Evolutionary conservation across 768 basidiomycete species (phyloP), one percentile per base, ranked within the genome.

Genomic region (Antrodiella citrinella): DNA sequence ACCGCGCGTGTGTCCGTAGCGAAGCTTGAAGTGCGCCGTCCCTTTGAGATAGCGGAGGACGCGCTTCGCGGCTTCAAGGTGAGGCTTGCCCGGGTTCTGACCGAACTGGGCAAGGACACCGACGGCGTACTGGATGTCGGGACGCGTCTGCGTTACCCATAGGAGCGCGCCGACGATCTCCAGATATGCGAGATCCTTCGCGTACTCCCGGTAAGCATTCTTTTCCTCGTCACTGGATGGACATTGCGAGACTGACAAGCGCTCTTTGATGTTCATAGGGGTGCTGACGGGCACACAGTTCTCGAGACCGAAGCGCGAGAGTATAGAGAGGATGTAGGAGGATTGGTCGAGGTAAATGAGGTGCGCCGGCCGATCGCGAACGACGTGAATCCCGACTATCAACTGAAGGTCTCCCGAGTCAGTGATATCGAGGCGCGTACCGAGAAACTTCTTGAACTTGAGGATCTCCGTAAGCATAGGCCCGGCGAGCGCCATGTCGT

Each of bases 361-460:
- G 15, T 53, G 47, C 4, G 43, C 38, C 1, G 43, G 10, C 4
- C 54, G 54, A 21, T 72, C 62, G 0, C 64, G 59, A 15, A 57
- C 42, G 24, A 74, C 63, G 4, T 57, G 61, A 18, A 76, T 70
- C 0, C 73, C 72, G 1, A 77, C 48, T 26, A 58, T 51, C 40
- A 60, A 67, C 2, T 57, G 52, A 1, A 62, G 51, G 4, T 65
- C 58, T 0, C 68, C 69, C 0, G 70, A 60, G 24, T 70, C 68
- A 5, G 64, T 59, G 7, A 72, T 68, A 9, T n/a, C n/a, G n/a
- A n/a, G n/a, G n/a, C n/a, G n/a, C n/a, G n/a, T n/a, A n/a, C n/a
- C n/a, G n/a, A n/a, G n/a, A n/a, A n/a, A n/a, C n/a, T n/a, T n/a
- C n/a, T n/a, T n/a, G n/a, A n/a, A n/a, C n/a, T n/a, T n/a, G n/a